phyloP scores from a whole-genome alignment of 257 asterid genomes.

The Nicotiana benthamiana region DNA sequence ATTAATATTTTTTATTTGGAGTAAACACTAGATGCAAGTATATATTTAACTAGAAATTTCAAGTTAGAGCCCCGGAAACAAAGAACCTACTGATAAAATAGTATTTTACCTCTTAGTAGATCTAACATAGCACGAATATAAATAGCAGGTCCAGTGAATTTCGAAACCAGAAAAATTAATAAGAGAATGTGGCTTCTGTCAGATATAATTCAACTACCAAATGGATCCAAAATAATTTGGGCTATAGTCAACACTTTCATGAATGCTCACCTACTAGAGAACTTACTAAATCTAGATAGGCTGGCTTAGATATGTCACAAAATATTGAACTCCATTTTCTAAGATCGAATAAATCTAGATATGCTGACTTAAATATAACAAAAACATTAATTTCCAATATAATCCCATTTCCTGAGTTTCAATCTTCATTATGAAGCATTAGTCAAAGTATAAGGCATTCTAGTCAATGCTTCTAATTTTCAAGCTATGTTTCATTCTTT shows the following conservation, averaged over 20 bases:
- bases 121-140: not conserved
- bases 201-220: not conserved
- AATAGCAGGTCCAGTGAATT: not conserved
- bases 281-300: not conserved
- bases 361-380: too few relatives aligned
- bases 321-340: not conserved
- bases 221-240: not conserved
- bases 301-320: not conserved
- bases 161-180: not conserved
- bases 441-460: not conserved
- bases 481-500: slow-evolving; percentile 3
- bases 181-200: too few relatives aligned
- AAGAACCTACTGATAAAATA: too few relatives aligned
- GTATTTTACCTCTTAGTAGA: too few relatives aligned
- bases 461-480: not conserved
- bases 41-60: too few relatives aligned
- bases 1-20: too few relatives aligned
- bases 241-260: not conserved
- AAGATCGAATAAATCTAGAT: too few relatives aligned
- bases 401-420: not conserved
- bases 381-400: too few relatives aligned
- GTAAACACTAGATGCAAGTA: too few relatives aligned
- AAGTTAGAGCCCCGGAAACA: too few relatives aligned
- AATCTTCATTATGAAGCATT: not conserved
- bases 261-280: not conserved